Base-by-base conservation (phyloP, 805 yeast species). In the Zygosaccharomyces pseudorouxii region DNA sequence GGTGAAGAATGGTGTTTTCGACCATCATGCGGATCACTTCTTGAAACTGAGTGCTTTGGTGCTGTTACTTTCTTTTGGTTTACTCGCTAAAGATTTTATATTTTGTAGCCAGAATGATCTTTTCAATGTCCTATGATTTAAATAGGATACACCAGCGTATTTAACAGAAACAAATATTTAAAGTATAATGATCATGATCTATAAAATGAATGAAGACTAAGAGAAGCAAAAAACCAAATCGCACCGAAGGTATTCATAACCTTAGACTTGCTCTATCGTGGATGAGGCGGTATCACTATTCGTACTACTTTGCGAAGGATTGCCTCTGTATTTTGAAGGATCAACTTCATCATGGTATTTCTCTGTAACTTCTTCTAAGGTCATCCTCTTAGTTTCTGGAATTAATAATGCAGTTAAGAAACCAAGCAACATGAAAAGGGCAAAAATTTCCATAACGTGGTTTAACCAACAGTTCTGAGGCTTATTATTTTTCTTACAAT, bases 371-470 rank as follows among this genome's bases (percentile, higher is more conserved):
- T 87, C 83, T 76, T 89, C 97, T 60, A 89, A 78, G 42, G 96
- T 86, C 80, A 80, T 81, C 77, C 96, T 82, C 81, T 85, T 86
- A 53, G 97, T 88, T 77, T 89, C 97, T 60, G 96, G 96, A 56
- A 88, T 72, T 61, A 86, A 76, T 47, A 85, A 65, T 11, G 93
- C 70, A 37, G 81, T 68, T 61, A 76, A 70, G 58, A 80, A 59
- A 75, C 97, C 97, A 44, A 82, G 57, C 71, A 89, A 76, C 97
- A 89, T 89, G 79, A 89, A 89, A 47, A 89, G 75, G 18, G 96
- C 96, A 68, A 86, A 89, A 67, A 89, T 88, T 74, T 89, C 89
- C 95, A 89, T 88, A 57, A 89, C 95, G 59, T 89, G 96, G 38
- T 89, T 88, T 69, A 88, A 78, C 84, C 80, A 88, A 81, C 96